Base-by-base conservation (phyloP, 306 rosid species). In the Malus fusca region DNA sequence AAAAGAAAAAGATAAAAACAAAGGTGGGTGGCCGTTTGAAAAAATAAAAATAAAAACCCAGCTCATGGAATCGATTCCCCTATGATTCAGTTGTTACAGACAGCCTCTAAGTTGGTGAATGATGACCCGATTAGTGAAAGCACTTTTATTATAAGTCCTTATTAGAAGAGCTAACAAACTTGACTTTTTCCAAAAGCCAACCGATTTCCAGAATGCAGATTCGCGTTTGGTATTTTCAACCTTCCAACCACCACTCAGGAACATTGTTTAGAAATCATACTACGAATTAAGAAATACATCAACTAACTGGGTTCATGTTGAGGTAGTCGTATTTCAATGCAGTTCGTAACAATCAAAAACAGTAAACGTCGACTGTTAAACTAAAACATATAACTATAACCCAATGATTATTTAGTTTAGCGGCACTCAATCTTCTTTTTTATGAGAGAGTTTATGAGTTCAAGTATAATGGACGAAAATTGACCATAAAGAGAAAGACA, bases 21-120 rank as follows among this genome's bases (percentile, higher is more conserved):
- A 81, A 33, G 68, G 2, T 0, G 8, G 67, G 69, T 84, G 70
- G 78, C 51, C 70, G 55, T 76, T 64, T 74, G 77, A 55, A 80
- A 28, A 28, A 28, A 28, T 2, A 28, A 28, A 28, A 28, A 28
- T 1, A 31, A 31, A 31, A 78, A 81, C 75, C 69, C 78, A 56
- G 15, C 59, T 66, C 59, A 23, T 59, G 80, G 72, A 68, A 76
- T 33, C 15, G 53, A 68, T 63, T 33, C 55, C 5, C 35, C 10
- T 5, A n/a, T 31, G 79, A 76, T 66, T 74, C 71, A 48, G 85
- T 83, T 25, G 87, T 79, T 88, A 74, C 68, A 77, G 53, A 66
- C 22, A 81, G 11, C 40, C 61, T 43, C 51, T 14, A 66, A 40
- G 21, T 66, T 66, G 80, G 72, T 81, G 67, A 52, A 53, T 74